Conservation (phyloP, 2,329 filamentous ascomycete genomes). For the Podosphaera fusca region DNA sequence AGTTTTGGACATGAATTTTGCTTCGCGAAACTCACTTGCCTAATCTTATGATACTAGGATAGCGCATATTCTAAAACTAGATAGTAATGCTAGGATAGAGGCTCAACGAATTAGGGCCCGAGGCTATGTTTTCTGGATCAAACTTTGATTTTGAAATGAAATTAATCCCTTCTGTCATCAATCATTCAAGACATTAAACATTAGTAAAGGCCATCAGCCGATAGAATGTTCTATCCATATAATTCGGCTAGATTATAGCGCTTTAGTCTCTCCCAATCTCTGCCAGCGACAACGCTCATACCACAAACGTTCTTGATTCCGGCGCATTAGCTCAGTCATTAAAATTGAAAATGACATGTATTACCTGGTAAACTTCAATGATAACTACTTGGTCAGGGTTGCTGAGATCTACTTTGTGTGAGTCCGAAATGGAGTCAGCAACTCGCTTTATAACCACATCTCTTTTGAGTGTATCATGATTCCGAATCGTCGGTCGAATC, state of each 20-base stretch:
- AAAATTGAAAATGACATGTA: constrained; percentile 10
- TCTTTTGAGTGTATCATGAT: constrained; percentile 44
- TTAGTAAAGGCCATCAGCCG: too few relatives aligned
- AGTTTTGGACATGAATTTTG: too few relatives aligned
- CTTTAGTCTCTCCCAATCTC: constrained; percentile 50
- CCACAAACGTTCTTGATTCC: constrained; percentile 42
- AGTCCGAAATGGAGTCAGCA: constrained; percentile 23
- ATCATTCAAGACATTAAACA: too few relatives aligned
- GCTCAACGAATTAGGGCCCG: too few relatives aligned
- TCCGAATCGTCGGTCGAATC: constrained; percentile 58
- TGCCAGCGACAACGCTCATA: constrained; percentile 47
- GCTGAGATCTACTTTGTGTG: constrained; percentile 57
- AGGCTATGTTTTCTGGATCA: too few relatives aligned
- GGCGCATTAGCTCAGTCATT: neutral
- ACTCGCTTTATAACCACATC: constrained; percentile 48
- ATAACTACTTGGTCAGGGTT: constrained; percentile 59
- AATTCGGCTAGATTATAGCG: constrained; percentile 59
- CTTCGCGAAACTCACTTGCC: too few relatives aligned
- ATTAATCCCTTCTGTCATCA: too few relatives aligned
- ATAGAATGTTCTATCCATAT: constrained; percentile 20
- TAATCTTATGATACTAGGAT: too few relatives aligned
- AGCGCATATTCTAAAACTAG: too few relatives aligned
- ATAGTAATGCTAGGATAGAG: too few relatives aligned
- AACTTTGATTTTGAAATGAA: too few relatives aligned
- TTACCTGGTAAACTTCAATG: constrained; percentile 60